phyloP scores from a whole-genome alignment of 129 eudicot species.

The Helianthus tuberosus region DNA sequence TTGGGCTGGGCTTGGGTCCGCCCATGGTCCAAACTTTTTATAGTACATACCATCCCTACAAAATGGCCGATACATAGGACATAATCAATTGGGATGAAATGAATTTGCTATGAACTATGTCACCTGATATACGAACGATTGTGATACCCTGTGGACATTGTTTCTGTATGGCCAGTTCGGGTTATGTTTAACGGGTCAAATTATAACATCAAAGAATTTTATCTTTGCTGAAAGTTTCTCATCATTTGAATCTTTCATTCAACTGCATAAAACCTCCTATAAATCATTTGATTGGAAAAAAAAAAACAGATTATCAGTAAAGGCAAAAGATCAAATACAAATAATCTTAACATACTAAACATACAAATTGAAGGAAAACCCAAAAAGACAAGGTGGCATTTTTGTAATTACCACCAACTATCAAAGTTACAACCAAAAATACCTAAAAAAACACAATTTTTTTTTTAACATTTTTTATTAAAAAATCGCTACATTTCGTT shows the following conservation, averaged over 20 bases:
- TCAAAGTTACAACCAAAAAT: too few species aligned
- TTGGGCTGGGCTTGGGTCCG: too few species aligned
- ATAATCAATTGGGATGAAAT: conserved; percentile 81
- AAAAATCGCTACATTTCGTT: too few species aligned
- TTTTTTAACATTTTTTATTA: too few species aligned
- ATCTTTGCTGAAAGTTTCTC: not conserved
- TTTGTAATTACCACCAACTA: too few species aligned
- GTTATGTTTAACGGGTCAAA: not conserved
- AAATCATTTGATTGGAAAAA: not conserved
- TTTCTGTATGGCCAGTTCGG: not conserved
- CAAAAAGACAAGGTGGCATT: too few species aligned
- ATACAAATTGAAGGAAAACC: too few species aligned
- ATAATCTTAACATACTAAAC: too few species aligned
- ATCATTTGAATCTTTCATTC: not conserved
- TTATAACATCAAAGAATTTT: not conserved
- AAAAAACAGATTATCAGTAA: not conserved
- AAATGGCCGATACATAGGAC: conserved; percentile 91
- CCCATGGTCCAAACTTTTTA: not conserved
- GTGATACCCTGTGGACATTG: conserved; percentile 43
- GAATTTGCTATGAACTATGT: conserved; percentile 86
- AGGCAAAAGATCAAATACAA: too few species aligned
- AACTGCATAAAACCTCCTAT: not conserved
- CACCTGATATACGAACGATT: conserved; percentile 87
- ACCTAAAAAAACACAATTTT: too few species aligned
- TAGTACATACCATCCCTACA: conserved; percentile 67